phyloP scores from a whole-genome alignment of 345 rosid genomes.

The Tarenaya hassleriana region DNA sequence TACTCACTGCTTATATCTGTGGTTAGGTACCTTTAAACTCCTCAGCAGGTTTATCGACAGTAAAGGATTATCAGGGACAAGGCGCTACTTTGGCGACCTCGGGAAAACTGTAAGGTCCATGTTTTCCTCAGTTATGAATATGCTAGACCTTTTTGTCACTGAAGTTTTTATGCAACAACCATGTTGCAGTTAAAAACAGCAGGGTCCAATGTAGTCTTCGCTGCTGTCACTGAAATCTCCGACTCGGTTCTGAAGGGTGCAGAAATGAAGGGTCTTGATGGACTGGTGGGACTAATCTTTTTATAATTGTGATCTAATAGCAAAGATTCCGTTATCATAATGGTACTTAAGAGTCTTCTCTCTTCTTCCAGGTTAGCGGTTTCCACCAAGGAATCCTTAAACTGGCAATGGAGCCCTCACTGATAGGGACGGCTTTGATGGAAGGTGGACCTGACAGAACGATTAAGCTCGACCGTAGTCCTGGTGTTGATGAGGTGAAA shows the following conservation, averaged over 20 bases:
- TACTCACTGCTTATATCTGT: conserved; percentile 22
- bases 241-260: conserved; percentile 86
- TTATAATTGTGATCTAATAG: conserved; percentile 9
- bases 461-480: conserved; percentile 75
- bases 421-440: conserved; percentile 78
- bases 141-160: conserved; percentile 5
- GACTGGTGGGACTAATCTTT: conserved; percentile 50
- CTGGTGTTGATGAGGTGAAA: conserved; percentile 87
- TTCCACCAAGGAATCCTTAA: conserved; percentile 85
- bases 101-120: conserved; percentile 67
- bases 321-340: background rate
- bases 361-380: conserved; percentile 55
- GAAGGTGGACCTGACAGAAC: conserved; percentile 89
- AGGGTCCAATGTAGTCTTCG: conserved; percentile 81
- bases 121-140: conserved; percentile 8
- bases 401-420: conserved; percentile 94
- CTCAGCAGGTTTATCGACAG: conserved; percentile 65
- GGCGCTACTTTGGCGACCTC: conserved; percentile 88
- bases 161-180: conserved; percentile 25
- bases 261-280: conserved; percentile 89
- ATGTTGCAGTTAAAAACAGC: conserved; percentile 70
- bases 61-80: conserved; percentile 80
- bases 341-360: conserved; percentile 1
- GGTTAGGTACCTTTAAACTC: conserved; percentile 77
- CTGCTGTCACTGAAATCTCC: conserved; percentile 82